Percentiles rank a stretch among this genome's conserved stretches.
phyloP scores from a whole-genome alignment of 371 early-diverging fungal species.

The Mortierella sp. region DNA sequence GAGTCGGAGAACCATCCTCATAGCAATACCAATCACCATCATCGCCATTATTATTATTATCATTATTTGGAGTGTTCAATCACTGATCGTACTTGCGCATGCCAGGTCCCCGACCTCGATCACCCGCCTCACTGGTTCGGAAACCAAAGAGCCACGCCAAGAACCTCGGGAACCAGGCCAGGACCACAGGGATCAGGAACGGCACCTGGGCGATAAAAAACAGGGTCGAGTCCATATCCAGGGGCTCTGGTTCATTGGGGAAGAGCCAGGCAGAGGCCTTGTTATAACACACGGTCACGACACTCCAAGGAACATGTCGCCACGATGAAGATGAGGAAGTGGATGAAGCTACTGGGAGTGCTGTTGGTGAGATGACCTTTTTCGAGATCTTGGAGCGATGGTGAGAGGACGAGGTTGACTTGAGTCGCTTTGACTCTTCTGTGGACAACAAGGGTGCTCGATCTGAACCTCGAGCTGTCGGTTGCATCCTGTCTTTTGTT shows the following conservation, averaged over 20 bases:
- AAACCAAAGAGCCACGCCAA: slow-evolving; percentile 25
- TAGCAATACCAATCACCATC: background rate
- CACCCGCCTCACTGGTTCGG: slow-evolving; percentile 28
- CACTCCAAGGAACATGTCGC: too few relatives aligned
- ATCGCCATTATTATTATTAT: background rate
- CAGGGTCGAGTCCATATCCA: slow-evolving; percentile 30
- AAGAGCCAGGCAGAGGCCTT: slow-evolving; percentile 25
- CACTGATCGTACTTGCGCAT: slow-evolving; percentile 34
- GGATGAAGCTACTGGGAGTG: background rate
- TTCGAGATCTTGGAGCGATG: background rate
- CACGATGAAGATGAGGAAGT: background rate
- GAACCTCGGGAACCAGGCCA: slow-evolving; percentile 25
- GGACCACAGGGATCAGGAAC: slow-evolving; percentile 4
- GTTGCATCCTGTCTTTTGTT: too few relatives aligned
- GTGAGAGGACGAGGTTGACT: background rate
- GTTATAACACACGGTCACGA: slow-evolving; percentile 10
- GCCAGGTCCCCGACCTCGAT: slow-evolving; percentile 18
- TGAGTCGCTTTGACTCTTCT: background rate
- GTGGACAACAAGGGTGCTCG: too few relatives aligned
- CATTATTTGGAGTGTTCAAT: background rate
- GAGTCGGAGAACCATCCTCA: background rate
- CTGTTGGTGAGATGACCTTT: background rate
- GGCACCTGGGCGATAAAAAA: slow-evolving; percentile 38
- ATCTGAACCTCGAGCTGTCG: too few relatives aligned
- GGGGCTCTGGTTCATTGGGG: slow-evolving; percentile 38